Conservation (phyloP, 129 eudicot genomes). For the Escallonia rubra region DNA sequence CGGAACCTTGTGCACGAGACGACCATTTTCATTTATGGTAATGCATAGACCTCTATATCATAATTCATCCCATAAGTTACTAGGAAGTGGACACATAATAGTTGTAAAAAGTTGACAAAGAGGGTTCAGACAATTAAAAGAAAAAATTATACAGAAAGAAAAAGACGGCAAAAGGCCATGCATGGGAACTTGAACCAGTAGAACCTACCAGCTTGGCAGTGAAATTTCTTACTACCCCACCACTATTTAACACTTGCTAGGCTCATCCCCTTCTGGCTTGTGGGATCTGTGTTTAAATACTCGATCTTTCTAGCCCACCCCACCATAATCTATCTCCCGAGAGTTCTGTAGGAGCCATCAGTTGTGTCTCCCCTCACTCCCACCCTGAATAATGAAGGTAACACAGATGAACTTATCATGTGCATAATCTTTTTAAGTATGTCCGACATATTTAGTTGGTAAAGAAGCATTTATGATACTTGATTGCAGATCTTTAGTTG, state of each 20-base stretch:
- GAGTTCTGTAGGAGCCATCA: background rate
- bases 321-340: background rate
- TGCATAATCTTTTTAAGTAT: background rate
- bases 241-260: conserved; percentile 2
- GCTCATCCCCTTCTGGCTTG: conserved; percentile 12
- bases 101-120: background rate
- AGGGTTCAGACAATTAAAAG: background rate
- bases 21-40: background rate
- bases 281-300: conserved; percentile 9
- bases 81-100: background rate
- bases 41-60: background rate
- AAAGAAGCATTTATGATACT: background rate
- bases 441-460: background rate
- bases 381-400: conserved; percentile 7
- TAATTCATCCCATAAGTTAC: background rate
- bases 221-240: background rate
- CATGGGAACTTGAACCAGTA: conserved; percentile 37
- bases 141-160: background rate
- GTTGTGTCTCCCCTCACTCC: background rate
- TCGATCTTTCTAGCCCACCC: background rate
- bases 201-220: conserved; percentile 14
- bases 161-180: conserved; percentile 14
- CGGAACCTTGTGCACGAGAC: background rate
- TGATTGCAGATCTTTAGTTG: conserved; percentile 43
- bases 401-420: background rate